A percentile compares a stretch with the other conserved stretches of the same genome.
phyloP scores from a whole-genome alignment of 257 asterid genomes.

The Solanum habrochaites region DNA sequence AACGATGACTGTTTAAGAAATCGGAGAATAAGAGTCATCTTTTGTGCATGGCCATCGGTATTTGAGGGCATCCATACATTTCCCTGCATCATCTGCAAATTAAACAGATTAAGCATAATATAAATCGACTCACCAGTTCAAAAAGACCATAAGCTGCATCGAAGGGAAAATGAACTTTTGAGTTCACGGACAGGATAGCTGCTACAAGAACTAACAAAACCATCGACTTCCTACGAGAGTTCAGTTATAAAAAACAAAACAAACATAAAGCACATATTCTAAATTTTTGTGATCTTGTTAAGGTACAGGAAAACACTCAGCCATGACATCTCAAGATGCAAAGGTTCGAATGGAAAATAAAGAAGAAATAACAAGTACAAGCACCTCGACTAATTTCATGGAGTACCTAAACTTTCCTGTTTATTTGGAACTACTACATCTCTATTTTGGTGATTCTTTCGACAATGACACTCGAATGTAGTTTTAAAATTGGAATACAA shows the following conservation, averaged over 20 bases:
- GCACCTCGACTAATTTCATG: neutral
- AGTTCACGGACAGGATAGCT: neutral
- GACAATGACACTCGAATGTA: neutral
- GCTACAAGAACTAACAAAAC: neutral
- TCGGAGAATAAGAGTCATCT: conserved; percentile 22
- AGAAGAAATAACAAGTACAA: neutral
- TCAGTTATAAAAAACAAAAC: neutral
- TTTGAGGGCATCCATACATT: conserved; percentile 27
- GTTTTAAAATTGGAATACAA: neutral
- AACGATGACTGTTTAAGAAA: conserved; percentile 24
- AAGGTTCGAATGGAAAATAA: neutral
- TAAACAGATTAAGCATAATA: neutral
- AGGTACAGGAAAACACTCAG: neutral
- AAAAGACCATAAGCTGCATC: neutral
- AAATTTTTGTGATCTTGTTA: neutral
- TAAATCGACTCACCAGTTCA: neutral
- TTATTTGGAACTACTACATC: neutral
- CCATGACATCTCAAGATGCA: neutral
- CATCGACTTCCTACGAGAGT: neutral
- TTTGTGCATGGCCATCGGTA: conserved; percentile 17
- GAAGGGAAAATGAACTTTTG: neutral
- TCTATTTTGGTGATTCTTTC: neutral
- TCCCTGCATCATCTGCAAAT: conserved; percentile 41
- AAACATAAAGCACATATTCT: neutral
- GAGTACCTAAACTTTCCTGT: neutral